Base-by-base conservation (phyloP, 2,329 filamentous ascomycete species). In the Ambrosiella cleistominuta region DNA sequence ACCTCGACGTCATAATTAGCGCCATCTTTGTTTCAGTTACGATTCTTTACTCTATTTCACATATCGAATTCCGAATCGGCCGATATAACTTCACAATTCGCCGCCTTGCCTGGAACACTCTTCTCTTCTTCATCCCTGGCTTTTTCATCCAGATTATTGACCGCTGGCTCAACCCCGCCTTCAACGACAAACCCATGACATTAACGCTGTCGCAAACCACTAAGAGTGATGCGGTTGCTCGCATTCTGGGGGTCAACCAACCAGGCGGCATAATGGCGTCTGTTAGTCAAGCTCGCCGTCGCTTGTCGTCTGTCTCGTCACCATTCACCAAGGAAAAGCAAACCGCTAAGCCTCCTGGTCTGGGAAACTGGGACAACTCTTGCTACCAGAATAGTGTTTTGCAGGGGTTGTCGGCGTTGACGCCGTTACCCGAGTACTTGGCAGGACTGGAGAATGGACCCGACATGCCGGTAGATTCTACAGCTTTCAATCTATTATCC, bases 301-400 rank as follows among this genome's bases (percentile, higher is more conserved):
- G 57, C 7, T 35, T 61, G 9, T 59, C 57, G 9, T 58, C 56
- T 9, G 57, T 56, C 11, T 58, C 56, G 35, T 38, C 47, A 8
- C 27, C 55, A 15, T 55, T 60, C 15, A 52, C 36, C 9, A 42
- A 53, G 19, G 54, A 61, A 39, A 38, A 42, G 15, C 19, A 12
- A 13, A 15, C 15, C 2, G 45, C 42, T 54, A 61, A 70, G 38
- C 85, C 75, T 54, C 76, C 74, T 1, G 93, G 93, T 0, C 72
- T 97, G 57, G 88, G 88, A 8, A 98, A 98, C 68, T 84, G 83
- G 72, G 88, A 95, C 72, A 95, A 96, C 68, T 95, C 89, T 1
- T 97, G 93, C 73, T 98, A 95, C 68, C 93, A 97, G 70, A 98
- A 98, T 69, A 96, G 90, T 67, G 84, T 96, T 17, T 80, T 98